Evolutionary conservation across 169 alveolate genomes (phyloP).

Genomic region (Plasmodium adleri): DNA sequence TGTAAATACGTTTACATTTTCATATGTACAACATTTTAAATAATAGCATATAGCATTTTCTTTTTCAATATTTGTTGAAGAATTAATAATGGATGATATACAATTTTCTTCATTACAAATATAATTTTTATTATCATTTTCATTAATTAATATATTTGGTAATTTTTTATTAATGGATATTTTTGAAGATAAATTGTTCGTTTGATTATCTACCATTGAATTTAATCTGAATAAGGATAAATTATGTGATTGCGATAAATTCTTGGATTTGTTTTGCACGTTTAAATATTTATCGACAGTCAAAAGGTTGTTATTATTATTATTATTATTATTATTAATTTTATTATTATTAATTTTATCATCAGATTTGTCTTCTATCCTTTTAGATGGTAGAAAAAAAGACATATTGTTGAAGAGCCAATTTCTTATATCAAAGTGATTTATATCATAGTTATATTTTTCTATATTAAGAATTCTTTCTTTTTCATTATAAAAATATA

Average conservation of each 20-base stretch:
- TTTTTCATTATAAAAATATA: constrained; percentile 26
- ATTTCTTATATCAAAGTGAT: constrained; percentile 19
- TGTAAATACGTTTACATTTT: constrained; percentile 2
- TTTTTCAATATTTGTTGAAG: neutral
- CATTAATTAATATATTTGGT: constrained; percentile 17
- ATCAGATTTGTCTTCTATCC: neutral
- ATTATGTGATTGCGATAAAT: constrained; percentile 22
- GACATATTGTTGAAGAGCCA: constrained; percentile 56
- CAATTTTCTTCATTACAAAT: neutral
- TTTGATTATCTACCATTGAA: constrained; percentile 20
- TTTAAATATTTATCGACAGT: neutral
- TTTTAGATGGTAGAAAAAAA: constrained; percentile 18
- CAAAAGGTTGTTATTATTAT: neutral
- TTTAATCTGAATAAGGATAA: constrained; percentile 41
- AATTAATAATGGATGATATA: neutral
- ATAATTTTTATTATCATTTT: neutral
- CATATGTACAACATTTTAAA: constrained; percentile 1
- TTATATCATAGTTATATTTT: constrained; percentile 21
- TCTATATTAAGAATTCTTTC: constrained; percentile 26
- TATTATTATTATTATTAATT: neutral
- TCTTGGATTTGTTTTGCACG: neutral
- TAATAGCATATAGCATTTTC: constrained; percentile 2
- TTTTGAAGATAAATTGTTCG: constrained; percentile 5
- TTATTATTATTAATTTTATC: neutral
- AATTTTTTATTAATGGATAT: constrained; percentile 11